Evolutionary conservation across 306 rosid species (phyloP), one percentile per base, ranked within the genome.

Genomic region (Dryas drummondii): DNA sequence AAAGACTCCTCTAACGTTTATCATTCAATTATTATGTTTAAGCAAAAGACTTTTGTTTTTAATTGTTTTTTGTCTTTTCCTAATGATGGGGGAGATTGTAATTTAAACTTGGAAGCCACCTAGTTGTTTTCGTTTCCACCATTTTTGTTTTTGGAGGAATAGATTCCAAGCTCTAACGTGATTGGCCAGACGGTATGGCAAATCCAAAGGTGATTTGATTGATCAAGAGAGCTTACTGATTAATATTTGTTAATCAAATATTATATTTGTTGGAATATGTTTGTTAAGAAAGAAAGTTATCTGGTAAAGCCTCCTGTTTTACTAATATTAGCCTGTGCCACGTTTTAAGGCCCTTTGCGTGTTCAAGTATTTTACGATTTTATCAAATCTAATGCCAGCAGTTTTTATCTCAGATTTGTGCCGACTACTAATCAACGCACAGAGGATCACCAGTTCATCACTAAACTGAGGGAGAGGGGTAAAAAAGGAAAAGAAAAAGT

Each of bases 301-400:
- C 53, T 40, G 49, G 74, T 27, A 55, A 22, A 70, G 51, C 41
- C 55, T 4, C 55, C 16, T 22, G 3, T 49, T 7, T 12, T 11
- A 48, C 7, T 13, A 22, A 15, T 9, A 11, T 17, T 11, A 41
- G 40, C 41, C 0, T 6, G 17, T 54, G 64, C 50, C 74, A 70
- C 63, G 63, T 70, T 54, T 54, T 41, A 41, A 13, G 59, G 59
- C 45, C 41, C 19, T 54, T 71, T 54, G 52, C 75, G 52, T 55
- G 75, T 55, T 41, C 19, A 41, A 54, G 6, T 42, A 13, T 17
- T 32, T 32, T 32, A 32, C 3, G 37, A 32, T 32, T 32, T 42
- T 7, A 42, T 65, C 8, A n/a, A 2, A 17, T 70, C 40, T 10
- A 13, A 26, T 68, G 4, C 8, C 4, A n/a, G 5, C 13, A 49